Evolutionary conservation across 345 rosid species (phyloP).

Genomic region (Citrus sinensis): DNA sequence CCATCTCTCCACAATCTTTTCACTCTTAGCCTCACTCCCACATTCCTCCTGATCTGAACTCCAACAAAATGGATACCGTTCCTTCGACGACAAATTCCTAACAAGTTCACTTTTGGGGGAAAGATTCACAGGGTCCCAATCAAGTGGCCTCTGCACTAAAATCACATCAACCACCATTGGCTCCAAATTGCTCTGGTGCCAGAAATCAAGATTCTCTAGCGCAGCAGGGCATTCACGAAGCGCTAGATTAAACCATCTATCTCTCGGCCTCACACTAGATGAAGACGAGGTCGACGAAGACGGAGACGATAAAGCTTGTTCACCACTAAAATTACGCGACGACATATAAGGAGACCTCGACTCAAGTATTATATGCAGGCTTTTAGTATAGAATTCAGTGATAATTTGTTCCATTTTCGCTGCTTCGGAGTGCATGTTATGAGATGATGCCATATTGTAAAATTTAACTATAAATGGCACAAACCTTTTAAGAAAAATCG

Average conservation of each 20-base stretch:
- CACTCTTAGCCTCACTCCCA: slow-evolving; percentile 47
- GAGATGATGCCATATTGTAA: slow-evolving; percentile 50
- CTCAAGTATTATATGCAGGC: slow-evolving; percentile 86
- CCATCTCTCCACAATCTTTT: slow-evolving; percentile 93
- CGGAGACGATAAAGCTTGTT: slow-evolving; percentile 69
- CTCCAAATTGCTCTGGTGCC: slow-evolving; percentile 65
- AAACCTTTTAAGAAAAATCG: slow-evolving; percentile 21
- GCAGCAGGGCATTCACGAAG: slow-evolving; percentile 89
- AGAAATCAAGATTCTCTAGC: slow-evolving; percentile 72
- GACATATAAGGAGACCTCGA: slow-evolving; percentile 84
- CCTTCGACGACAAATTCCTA: slow-evolving; percentile 52
- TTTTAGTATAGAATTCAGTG: slow-evolving; percentile 85
- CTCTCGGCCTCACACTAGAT: slow-evolving; percentile 77
- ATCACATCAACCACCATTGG: slow-evolving; percentile 86
- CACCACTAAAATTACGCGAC: slow-evolving; percentile 77
- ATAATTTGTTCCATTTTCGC: slow-evolving; percentile 84
- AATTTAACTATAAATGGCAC: slow-evolving; percentile 2
- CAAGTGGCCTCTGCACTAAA: slow-evolving; percentile 54
- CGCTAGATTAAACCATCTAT: slow-evolving; percentile 92
- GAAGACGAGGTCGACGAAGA: slow-evolving; percentile 79
- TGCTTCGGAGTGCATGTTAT: slow-evolving; percentile 53
- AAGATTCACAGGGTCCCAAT: slow-evolving; percentile 41
- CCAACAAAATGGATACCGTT: slow-evolving; percentile 40
- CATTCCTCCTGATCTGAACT: slow-evolving; percentile 64
- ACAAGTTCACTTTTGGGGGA: slow-evolving; percentile 46